Conservation (phyloP, 176 grass and related monocot species). For the Oryza glaberrima region DNA sequence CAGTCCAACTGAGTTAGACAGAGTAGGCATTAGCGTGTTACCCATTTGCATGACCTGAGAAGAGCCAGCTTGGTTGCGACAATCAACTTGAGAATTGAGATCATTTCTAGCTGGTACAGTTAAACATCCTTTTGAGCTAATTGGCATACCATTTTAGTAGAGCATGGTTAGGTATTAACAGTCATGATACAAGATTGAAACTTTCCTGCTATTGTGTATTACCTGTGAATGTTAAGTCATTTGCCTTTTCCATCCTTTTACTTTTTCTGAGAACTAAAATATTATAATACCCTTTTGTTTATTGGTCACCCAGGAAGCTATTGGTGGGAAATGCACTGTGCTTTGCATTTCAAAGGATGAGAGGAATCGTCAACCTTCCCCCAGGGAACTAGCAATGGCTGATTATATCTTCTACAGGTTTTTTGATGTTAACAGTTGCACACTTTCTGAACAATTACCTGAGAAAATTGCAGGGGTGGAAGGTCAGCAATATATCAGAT, state of each 20-base stretch:
- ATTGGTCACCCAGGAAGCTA: slow-evolving; percentile 63
- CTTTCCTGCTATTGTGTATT: slow-evolving; percentile 22
- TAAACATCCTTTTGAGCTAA: slow-evolving; percentile 27
- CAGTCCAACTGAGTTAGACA: slow-evolving; percentile 22
- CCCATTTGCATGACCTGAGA: slow-evolving; percentile 16
- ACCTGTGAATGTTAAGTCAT: slow-evolving; percentile 10
- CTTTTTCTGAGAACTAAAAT: slow-evolving; percentile 23
- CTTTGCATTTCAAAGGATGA: slow-evolving; percentile 82
- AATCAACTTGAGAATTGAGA: slow-evolving; percentile 24
- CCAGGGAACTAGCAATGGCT: slow-evolving; percentile 54
- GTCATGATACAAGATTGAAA: not conserved
- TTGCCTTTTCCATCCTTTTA: slow-evolving; percentile 1
- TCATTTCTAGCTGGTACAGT: slow-evolving; percentile 17
- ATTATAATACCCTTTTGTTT: slow-evolving; percentile 37
- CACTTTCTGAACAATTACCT: slow-evolving; percentile 62
- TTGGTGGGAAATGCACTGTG: slow-evolving; percentile 87
- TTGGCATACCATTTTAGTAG: slow-evolving; percentile 13
- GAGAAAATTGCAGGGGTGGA: slow-evolving; percentile 57
- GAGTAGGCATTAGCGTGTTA: not conserved
- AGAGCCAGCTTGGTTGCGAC: slow-evolving; percentile 11
- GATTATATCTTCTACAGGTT: slow-evolving; percentile 85
- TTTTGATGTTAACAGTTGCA: slow-evolving; percentile 64
- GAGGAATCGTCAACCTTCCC: slow-evolving; percentile 74
- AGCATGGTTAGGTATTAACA: not conserved
- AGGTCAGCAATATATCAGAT: slow-evolving; percentile 50